Evolutionary conservation across 352 stramenopile species (phyloP), one percentile per base, ranked within the genome.

Genomic region (Globisporangium spiculum): DNA sequence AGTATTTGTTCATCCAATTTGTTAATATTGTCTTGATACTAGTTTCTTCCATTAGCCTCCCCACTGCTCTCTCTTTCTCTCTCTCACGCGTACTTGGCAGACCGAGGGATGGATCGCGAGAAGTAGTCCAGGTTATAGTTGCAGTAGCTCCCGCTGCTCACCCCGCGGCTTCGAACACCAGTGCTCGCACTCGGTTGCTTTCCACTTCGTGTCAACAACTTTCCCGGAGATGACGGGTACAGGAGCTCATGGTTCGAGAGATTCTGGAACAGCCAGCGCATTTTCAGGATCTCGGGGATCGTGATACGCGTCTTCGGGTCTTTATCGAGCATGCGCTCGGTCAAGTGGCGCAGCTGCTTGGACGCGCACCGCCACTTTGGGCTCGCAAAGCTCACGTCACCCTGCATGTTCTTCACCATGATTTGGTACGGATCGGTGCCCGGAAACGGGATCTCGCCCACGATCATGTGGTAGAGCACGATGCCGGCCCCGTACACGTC

Each of bases 361-460:
- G 78, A 83, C n/a, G 84, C 71, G n/a, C 66, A 60, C 0, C 58
- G 66, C 81, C 81, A 90, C 8, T 65, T 67, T 5, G 79, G 66
- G 24, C 75, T 72, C 2, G 66, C 67, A 57, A 86, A 91, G 27
- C 27, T 77, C 59, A 91, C 72, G 41, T 77, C 54, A 26, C 81
- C 81, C 6, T 78, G 63, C 81, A 90, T 89, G 80, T 90, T 91
- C 69, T 81, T 84, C 34, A 77, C 75, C 68, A 91, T 76, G 60
- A 89, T 59, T 32, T 86, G 78, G 63, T 89, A 83, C 26, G 65
- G 70, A 60, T 88, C 72, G 0, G 48, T 55, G 26, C 81, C 75
- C 6, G 24, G 46, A 62, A 90, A 91, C 36, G 81, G 83, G 22
- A 84, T 76, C 30, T 73, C 61, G 12, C 83, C 83, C 7, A 70